Evolutionary conservation across 108 stramenopile genomes (phyloP), one percentile per base, ranked within the genome.

Genomic region (Chaetoceros tenuissimus): DNA sequence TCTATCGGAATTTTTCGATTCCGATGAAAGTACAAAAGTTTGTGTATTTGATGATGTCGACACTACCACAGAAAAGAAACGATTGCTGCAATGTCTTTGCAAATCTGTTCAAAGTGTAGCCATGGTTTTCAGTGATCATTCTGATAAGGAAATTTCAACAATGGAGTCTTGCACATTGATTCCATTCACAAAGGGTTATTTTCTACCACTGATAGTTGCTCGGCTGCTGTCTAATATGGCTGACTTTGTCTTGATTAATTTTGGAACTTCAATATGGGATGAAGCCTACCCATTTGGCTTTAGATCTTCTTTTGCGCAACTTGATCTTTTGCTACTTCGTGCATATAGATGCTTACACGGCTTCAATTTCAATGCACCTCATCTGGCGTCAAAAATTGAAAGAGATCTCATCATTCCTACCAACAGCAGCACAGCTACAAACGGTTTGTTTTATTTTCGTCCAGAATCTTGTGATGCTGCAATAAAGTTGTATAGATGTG

Each of bases 401-500:
- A 25, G 16, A 51, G 24, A 24, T 10, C 16, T 5, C 49, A 25
- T 51, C 16, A 8, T 16, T 26, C 49, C 25, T 16, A 25, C 16
- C 16, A 5, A 24, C 5, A 40, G 34, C 13, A 40, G 34, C 13
- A 13, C 34, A 40, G 13, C 22, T 17, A 13, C 25, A 26, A 8
- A 26, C 53, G 27, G 29, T 19, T 28, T 26, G 7, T 29, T n/a
- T 30, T 54, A 29, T 25, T 54, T 21, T 22, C 53, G 61, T 28
- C 84, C 81, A 48, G 92, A 93, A 75, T 80, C 66, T 48, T 60
- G 73, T 0, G 48, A 57, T 21, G 82, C 84, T 28, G 82, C 92
- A 34, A 77, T 70, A 28, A 68, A 69, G 53, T 70, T 93, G 24
- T 93, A 89, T 58, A 71, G 85, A n/a, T 85, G 87, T 59, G 68